phyloP scores from a whole-genome alignment of 129 eudicot genomes.

The Kitagawia praeruptora region DNA sequence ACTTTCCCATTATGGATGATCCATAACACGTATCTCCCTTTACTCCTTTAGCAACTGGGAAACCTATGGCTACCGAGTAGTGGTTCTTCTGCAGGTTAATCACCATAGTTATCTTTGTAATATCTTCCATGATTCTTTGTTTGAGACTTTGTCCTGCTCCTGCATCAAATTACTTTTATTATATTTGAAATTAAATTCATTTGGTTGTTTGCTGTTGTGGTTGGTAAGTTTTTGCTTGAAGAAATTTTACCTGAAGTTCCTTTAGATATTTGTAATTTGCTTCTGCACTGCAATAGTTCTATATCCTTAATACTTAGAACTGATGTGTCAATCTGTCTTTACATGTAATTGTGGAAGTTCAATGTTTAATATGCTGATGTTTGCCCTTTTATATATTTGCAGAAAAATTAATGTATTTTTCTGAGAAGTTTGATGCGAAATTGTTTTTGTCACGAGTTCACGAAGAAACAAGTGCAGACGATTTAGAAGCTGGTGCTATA shows the following conservation, averaged over 20 bases:
- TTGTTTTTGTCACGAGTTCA: constrained; percentile 84
- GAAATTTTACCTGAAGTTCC: neutral
- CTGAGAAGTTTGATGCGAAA: constrained; percentile 85
- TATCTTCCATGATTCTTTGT: neutral
- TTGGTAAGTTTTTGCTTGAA: neutral
- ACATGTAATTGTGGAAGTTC: neutral
- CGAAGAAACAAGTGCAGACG: constrained; percentile 85
- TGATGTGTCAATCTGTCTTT: neutral
- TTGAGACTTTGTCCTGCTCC: neutral
- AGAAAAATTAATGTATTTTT: constrained; percentile 87
- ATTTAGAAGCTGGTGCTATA: constrained; percentile 81
- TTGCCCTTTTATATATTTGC: constrained; percentile 26
- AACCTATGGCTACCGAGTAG: neutral
- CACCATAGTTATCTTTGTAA: neutral
- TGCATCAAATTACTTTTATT: neutral
- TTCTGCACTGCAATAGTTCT: neutral
- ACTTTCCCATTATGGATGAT: neutral
- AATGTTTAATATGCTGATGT: constrained; percentile 3
- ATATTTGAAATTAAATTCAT: neutral
- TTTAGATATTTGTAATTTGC: neutral
- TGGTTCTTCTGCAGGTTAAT: neutral
- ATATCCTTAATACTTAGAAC: neutral
- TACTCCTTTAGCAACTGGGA: neutral
- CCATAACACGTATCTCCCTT: neutral
- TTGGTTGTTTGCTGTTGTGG: neutral